Conservation (phyloP, 2,329 filamentous ascomycete species). For the Cordyceps cateniannulata region DNA sequence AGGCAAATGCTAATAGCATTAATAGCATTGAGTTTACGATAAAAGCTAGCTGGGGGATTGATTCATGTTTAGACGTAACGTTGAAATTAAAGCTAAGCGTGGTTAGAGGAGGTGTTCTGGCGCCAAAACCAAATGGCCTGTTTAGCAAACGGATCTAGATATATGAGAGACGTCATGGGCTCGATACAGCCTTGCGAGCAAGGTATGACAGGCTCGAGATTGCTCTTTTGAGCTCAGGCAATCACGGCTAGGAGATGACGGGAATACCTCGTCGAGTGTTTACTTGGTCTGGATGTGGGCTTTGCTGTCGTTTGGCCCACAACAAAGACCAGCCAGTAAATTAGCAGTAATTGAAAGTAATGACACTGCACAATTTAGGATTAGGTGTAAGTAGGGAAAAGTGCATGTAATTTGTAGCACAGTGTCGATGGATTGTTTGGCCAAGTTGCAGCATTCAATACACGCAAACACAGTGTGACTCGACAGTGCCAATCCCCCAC, state of each 20-base stretch:
- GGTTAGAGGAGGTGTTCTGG: no score
- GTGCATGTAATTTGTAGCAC: not conserved
- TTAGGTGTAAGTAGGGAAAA: no score
- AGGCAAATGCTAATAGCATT: no score
- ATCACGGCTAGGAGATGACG: not conserved
- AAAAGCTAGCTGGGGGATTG: no score
- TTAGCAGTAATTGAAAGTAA: not conserved
- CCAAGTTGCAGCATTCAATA: not conserved
- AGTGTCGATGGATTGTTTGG: not conserved
- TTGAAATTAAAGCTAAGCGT: no score
- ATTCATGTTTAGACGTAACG: no score
- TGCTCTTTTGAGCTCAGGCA: not conserved
- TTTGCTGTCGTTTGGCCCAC: not conserved
- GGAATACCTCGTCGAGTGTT: constrained; percentile 8
- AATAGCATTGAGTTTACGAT: no score
- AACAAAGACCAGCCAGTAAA: not conserved
- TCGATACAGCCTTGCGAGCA: not conserved
- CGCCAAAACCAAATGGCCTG: no score
- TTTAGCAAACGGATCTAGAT: no score
- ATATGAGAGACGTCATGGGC: not conserved
- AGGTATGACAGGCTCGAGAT: not conserved
- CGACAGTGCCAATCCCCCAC: not conserved
- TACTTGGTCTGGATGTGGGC: constrained; percentile 1
- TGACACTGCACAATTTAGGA: no score
- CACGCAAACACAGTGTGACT: constrained; percentile 8